Evolutionary conservation across 306 rosid species (phyloP).

Genomic region (Biancaea sappan): DNA sequence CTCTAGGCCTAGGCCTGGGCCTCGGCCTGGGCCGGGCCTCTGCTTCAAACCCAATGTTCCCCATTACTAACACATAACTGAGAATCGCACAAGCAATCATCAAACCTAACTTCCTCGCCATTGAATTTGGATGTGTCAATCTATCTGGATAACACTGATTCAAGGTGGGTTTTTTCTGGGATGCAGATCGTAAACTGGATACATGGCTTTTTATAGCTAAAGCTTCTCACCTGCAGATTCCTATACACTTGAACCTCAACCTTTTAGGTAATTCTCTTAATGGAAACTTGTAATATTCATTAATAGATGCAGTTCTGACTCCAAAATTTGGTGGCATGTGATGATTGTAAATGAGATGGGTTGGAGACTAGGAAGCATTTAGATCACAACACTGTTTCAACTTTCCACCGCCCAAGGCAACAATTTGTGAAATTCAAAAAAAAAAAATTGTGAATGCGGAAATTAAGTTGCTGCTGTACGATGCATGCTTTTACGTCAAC

Average conservation of each 20-base stretch:
- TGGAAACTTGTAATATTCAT: background rate
- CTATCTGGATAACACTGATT: too few relatives aligned
- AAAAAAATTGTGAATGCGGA: background rate
- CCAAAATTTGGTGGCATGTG: background rate
- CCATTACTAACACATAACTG: slow-evolving; percentile 3
- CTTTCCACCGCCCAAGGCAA: background rate
- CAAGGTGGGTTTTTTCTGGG: background rate
- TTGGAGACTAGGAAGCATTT: background rate
- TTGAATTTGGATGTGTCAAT: too few relatives aligned
- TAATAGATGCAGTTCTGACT: background rate
- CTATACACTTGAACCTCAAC: background rate
- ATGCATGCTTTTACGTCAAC: background rate
- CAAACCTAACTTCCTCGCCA: slow-evolving; percentile 13
- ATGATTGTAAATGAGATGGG: background rate
- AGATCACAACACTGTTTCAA: too few relatives aligned
- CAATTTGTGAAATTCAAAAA: background rate
- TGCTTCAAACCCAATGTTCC: slow-evolving; percentile 29
- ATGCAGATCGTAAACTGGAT: background rate
- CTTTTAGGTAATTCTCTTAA: background rate
- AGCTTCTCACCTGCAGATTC: background rate
- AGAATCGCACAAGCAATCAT: background rate
- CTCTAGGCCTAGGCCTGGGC: slow-evolving; percentile 23
- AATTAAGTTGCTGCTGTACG: background rate
- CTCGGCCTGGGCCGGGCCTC: slow-evolving; percentile 2
- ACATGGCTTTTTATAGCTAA: slow-evolving; percentile 36